Conservation (phyloP, 495 filamentous ascomycete species). For the Chaetomium cochliodes region DNA sequence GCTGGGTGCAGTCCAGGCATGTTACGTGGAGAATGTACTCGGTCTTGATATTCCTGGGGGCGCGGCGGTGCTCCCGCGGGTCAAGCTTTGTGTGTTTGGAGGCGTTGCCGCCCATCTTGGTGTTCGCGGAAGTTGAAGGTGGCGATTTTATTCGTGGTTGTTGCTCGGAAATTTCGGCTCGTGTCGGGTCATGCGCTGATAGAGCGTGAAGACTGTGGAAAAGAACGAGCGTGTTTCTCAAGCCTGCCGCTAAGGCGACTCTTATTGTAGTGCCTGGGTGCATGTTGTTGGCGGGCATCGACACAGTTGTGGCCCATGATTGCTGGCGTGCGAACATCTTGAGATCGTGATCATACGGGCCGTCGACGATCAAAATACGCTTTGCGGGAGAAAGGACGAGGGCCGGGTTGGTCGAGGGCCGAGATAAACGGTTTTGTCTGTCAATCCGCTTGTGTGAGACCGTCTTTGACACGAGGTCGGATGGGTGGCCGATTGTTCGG, state of each 20-base stretch:
- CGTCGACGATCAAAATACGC: background rate
- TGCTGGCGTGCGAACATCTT: conserved; percentile 11
- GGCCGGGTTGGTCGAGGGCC: background rate
- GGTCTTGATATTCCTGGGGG: background rate
- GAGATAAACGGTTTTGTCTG: conserved; percentile 5
- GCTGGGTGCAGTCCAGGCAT: background rate
- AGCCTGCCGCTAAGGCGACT: conserved; percentile 25
- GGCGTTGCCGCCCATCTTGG: conserved; percentile 5
- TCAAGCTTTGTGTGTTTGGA: background rate
- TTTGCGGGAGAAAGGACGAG: background rate
- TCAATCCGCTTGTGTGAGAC: conserved; percentile 1
- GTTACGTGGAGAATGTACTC: background rate
- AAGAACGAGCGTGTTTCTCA: conserved; percentile 24
- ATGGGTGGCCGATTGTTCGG: conserved; percentile 2
- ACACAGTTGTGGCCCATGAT: background rate
- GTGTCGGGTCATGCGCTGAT: conserved; percentile 17
- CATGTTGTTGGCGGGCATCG: background rate
- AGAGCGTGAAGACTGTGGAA: conserved; percentile 16
- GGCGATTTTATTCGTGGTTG: background rate
- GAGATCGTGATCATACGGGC: background rate
- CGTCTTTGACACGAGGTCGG: conserved; percentile 4
- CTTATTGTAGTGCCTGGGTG: conserved; percentile 17
- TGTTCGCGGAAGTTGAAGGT: background rate
- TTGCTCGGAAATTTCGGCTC: conserved; percentile 1
- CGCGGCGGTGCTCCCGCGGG: background rate